Evolutionary conservation across 495 filamentous ascomycete genomes (phyloP).

Genomic region (Aspergillus conjunctus): DNA sequence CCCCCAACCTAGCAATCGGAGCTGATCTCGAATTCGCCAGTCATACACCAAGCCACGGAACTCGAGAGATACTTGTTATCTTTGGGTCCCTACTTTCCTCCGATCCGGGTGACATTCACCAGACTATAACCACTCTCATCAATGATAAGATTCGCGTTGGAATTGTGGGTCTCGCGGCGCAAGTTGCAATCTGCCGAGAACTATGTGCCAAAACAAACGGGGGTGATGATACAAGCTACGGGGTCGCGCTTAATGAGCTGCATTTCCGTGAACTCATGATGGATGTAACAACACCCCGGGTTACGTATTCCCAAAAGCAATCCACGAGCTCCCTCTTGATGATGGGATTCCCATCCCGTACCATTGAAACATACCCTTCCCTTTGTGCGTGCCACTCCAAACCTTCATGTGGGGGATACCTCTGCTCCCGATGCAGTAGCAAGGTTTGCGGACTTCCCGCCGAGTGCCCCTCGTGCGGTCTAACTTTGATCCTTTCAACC

Average conservation of each 20-base stretch:
- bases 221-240: slow-evolving; percentile 74
- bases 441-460: slow-evolving; percentile 93
- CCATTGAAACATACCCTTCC: slow-evolving; percentile 70
- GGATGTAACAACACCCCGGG: slow-evolving; percentile 84
- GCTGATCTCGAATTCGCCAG: slow-evolving; percentile 43
- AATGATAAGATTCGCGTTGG: slow-evolving; percentile 80
- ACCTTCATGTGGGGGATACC: slow-evolving; percentile 83
- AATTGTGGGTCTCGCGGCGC: slow-evolving; percentile 86
- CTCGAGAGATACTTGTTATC: slow-evolving; percentile 86
- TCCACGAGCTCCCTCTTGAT: slow-evolving; percentile 78
- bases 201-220: slow-evolving; percentile 84
- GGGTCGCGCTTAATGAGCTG: slow-evolving; percentile 82
- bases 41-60: slow-evolving; percentile 90
- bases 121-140: slow-evolving; percentile 77
- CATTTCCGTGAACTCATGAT: slow-evolving; percentile 90
- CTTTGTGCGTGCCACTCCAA: slow-evolving; percentile 91
- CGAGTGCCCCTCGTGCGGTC: slow-evolving; percentile 85
- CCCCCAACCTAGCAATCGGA: background rate
- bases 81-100: slow-evolving; percentile 87
- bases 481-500: slow-evolving; percentile 95
- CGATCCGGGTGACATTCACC: slow-evolving; percentile 93
- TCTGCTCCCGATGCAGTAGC: slow-evolving; percentile 82
- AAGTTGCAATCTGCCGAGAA: slow-evolving; percentile 89
- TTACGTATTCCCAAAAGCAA: slow-evolving; percentile 67
- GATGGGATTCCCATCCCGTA: slow-evolving; percentile 98